Conservation (phyloP, 2,329 filamentous ascomycete species). For the Emergomyces africanus region DNA sequence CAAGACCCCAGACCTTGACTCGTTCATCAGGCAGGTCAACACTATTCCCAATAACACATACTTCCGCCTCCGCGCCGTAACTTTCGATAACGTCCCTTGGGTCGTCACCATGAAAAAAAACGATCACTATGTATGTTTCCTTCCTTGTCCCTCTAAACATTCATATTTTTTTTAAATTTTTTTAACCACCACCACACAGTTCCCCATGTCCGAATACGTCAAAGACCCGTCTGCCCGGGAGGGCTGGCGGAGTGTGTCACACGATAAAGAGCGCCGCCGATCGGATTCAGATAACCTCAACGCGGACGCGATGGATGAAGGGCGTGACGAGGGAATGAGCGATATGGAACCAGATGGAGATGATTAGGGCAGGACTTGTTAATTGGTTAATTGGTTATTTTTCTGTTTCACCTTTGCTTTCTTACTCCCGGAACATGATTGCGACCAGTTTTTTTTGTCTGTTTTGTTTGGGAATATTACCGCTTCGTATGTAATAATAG, state of each 20-base stretch:
- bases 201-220: conserved; percentile 53
- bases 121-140: conserved; percentile 62
- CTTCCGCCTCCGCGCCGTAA: conserved; percentile 93
- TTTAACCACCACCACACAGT: conserved; percentile 22
- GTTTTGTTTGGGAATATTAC: background rate
- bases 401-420: background rate
- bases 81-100: conserved; percentile 97
- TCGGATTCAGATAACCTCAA: conserved; percentile 32
- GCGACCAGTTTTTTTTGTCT: background rate
- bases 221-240: conserved; percentile 41
- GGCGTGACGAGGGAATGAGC: conserved; percentile 21
- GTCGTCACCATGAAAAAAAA: conserved; percentile 99
- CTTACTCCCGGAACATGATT: background rate
- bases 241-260: conserved; percentile 46
- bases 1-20: conserved; percentile 65
- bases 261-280: conserved; percentile 29
- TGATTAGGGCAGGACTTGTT: background rate
- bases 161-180: too few relatives aligned
- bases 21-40: conserved; percentile 68
- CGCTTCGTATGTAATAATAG: background rate
- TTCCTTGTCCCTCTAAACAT: background rate
- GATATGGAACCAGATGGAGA: conserved; percentile 25
- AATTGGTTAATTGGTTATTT: background rate
- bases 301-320: conserved; percentile 36
- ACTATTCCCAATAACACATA: conserved; percentile 95